Percentiles rank a stretch among this genome's conserved stretches.
These are phyloP conservation scores for Colletotrichum sp. DNA, from an alignment of 2,329 filamentous ascomycete species.

Conservation along the genomic window DNA sequence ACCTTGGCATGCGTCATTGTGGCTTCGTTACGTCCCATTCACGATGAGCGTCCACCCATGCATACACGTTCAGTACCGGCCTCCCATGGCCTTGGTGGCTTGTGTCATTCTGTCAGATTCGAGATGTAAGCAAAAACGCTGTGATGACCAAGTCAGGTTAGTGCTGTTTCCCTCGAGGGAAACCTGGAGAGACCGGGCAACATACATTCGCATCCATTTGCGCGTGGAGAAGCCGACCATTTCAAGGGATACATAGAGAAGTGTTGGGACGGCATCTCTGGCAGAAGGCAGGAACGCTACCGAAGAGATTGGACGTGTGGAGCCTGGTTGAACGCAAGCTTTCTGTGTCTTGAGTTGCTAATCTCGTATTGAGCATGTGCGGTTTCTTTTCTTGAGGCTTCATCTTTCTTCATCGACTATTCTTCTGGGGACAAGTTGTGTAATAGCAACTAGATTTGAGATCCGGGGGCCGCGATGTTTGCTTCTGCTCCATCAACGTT, in stretches of 20 bases:
- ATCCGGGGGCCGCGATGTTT: background rate
- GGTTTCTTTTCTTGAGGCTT: background rate
- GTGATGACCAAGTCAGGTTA: background rate
- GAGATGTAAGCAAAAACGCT: background rate
- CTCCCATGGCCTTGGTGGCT: background rate
- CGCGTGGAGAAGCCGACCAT: background rate
- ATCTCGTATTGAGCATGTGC: background rate
- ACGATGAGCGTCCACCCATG: background rate
- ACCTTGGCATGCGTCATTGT: background rate
- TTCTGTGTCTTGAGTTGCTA: background rate
- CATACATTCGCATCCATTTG: background rate
- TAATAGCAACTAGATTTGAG: background rate
- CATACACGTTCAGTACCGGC: background rate
- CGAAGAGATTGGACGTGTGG: background rate
- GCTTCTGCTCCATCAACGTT: background rate
- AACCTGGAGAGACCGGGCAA: background rate
- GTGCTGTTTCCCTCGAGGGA: background rate
- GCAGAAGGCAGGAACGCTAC: background rate
- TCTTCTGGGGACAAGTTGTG: background rate
- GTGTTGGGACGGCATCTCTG: background rate
- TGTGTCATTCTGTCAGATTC: background rate
- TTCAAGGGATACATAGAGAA: background rate
- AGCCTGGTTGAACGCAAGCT: background rate
- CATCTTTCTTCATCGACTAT: background rate
- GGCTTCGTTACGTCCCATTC: background rate